A percentile compares a stretch with the other conserved stretches of the same genome.
Conservation (phyloP, 1,284 basidiomycete genomes). For the Ceratobasidium theobromae region DNA sequence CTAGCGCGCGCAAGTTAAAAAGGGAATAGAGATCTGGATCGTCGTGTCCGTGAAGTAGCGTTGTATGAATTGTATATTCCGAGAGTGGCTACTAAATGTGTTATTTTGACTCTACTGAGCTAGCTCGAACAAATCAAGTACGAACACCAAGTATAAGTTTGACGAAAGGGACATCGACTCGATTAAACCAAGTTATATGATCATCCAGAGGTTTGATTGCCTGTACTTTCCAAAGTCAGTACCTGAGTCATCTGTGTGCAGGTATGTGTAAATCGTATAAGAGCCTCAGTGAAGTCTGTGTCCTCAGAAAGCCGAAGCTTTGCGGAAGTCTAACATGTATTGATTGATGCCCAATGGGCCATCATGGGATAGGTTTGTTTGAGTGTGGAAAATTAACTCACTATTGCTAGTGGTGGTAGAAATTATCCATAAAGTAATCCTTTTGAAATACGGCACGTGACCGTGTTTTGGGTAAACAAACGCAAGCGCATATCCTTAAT, state of each 20-base stretch:
- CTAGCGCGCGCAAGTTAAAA: too few relatives aligned
- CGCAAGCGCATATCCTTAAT: constrained; percentile 2
- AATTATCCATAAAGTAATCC: not conserved
- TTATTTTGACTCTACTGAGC: constrained; percentile 12
- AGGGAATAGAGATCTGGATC: too few relatives aligned
- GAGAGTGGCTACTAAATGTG: constrained; percentile 13
- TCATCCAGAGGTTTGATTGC: not conserved
- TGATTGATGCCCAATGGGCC: not conserved
- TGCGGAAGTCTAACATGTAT: constrained; percentile 30
- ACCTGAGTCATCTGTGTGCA: not conserved
- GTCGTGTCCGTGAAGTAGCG: too few relatives aligned
- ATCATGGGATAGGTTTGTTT: not conserved
- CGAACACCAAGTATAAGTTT: not conserved
- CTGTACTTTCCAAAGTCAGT: not conserved
- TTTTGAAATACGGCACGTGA: constrained; percentile 1
- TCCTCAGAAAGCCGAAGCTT: constrained; percentile 18
- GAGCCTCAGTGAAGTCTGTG: constrained; percentile 5
- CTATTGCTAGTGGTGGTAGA: not conserved
- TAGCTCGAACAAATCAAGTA: not conserved
- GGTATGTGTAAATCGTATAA: not conserved
- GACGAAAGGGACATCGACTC: not conserved
- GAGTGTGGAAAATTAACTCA: not conserved
- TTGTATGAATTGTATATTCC: constrained; percentile 23
- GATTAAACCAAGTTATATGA: not conserved
- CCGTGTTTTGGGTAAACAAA: not conserved